Percentiles rank a stretch among this genome's conserved stretches.
Conservation (phyloP, 1,139 yeast species). For the Geotrichum bryndzae region DNA sequence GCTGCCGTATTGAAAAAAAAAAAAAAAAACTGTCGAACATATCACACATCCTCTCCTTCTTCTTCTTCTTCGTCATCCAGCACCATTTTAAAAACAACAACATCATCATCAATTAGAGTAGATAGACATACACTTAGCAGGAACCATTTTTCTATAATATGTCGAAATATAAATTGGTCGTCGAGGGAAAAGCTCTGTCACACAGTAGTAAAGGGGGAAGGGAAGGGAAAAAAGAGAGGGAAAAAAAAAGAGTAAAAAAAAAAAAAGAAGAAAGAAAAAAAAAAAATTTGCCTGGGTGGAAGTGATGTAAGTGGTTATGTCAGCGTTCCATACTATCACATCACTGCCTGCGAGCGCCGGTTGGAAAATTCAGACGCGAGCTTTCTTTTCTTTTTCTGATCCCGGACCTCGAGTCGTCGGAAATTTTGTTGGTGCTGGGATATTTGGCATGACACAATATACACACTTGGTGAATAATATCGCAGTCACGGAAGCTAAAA, state of each 20-base stretch:
- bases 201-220: slow-evolving; percentile 1
- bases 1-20: background rate
- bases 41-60: background rate
- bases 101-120: background rate
- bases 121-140: slow-evolving; percentile 15
- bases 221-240: slow-evolving; percentile 7
- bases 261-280: slow-evolving; percentile 7
- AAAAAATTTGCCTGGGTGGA: background rate
- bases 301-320: background rate
- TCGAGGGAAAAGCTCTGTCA: slow-evolving; percentile 17
- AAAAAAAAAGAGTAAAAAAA: slow-evolving; percentile 7
- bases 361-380: background rate
- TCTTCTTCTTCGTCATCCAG: background rate
- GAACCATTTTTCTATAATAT: slow-evolving; percentile 17
- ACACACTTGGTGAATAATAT: background rate
- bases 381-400: background rate
- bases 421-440: background rate
- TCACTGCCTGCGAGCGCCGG: background rate
- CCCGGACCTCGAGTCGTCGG: background rate
- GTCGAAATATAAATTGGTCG: slow-evolving; percentile 13
- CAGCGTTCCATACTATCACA: background rate
- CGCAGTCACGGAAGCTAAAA: background rate
- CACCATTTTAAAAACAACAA: background rate
- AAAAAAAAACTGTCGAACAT: background rate
- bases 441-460: background rate